phyloP scores from a whole-genome alignment of 2,329 filamentous ascomycete genomes.

The Colletotrichum ledebouriae region DNA sequence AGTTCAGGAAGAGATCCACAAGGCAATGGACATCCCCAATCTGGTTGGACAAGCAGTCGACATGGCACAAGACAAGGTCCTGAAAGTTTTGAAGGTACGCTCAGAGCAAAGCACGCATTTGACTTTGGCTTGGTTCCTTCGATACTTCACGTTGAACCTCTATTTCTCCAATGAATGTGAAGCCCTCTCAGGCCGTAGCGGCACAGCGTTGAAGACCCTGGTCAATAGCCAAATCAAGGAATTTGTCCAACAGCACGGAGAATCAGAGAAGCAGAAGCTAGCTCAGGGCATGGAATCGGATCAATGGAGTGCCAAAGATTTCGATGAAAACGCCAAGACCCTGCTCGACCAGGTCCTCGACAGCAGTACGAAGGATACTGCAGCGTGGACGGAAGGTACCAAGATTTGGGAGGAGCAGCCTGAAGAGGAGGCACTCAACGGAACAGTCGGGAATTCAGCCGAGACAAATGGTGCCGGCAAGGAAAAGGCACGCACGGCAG shows the following conservation, averaged over 20 bases:
- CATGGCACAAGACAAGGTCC: slow-evolving; percentile 81
- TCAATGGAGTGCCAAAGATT: slow-evolving; percentile 84
- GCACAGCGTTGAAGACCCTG: slow-evolving; percentile 80
- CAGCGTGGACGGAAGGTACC: slow-evolving; percentile 73
- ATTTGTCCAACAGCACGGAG: slow-evolving; percentile 79
- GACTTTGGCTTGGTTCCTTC: slow-evolving; percentile 77
- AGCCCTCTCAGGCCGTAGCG: slow-evolving; percentile 83
- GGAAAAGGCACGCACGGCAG: slow-evolving; percentile 77
- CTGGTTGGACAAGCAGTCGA: slow-evolving; percentile 85
- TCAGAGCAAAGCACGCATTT: slow-evolving; percentile 79
- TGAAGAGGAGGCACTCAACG: slow-evolving; percentile 37
- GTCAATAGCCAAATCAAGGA: slow-evolving; percentile 87
- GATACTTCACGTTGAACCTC: slow-evolving; percentile 86
- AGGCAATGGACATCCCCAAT: slow-evolving; percentile 81
- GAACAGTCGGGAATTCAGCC: slow-evolving; percentile 47
- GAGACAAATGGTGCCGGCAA: slow-evolving; percentile 67
- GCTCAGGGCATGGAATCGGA: slow-evolving; percentile 84
- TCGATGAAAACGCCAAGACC: slow-evolving; percentile 71
- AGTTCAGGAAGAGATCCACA: slow-evolving; percentile 81
- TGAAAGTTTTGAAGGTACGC: slow-evolving; percentile 82
- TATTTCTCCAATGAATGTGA: slow-evolving; percentile 91
- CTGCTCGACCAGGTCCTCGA: slow-evolving; percentile 75
- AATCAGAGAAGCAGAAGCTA: slow-evolving; percentile 79
- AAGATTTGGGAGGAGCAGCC: slow-evolving; percentile 65
- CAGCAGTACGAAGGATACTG: slow-evolving; percentile 78